A percentile compares a stretch with the other conserved stretches of the same genome.
Evolutionary conservation across 768 basidiomycete genomes (phyloP).

Genomic region (Daedaleopsis nitida): DNA sequence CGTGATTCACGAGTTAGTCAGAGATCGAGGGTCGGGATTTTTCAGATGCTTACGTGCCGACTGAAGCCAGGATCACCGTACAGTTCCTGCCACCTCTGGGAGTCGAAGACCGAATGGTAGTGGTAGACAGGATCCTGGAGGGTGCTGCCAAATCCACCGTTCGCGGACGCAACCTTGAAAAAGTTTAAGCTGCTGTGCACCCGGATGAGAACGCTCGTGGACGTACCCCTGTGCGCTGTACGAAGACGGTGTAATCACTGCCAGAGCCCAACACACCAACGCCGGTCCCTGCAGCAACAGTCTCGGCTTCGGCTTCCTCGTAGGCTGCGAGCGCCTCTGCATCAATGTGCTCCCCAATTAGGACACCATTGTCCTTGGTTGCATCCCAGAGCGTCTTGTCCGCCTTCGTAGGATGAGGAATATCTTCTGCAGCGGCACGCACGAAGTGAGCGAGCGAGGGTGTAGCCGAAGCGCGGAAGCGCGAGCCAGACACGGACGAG

Average conservation of each 20-base stretch:
- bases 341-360: constrained; percentile 43
- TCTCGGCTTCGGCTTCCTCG: constrained; percentile 33
- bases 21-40: not conserved
- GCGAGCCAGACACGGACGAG: constrained; percentile 18
- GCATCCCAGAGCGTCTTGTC: constrained; percentile 82
- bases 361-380: constrained; percentile 56
- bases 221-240: constrained; percentile 74
- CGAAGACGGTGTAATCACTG: constrained; percentile 90
- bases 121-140: constrained; percentile 55
- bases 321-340: constrained; percentile 44
- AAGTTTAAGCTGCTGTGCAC: constrained; percentile 17
- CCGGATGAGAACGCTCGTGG: constrained; percentile 22
- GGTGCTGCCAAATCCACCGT: constrained; percentile 39
- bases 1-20: not conserved
- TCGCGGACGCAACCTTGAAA: constrained; percentile 37
- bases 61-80: constrained; percentile 68
- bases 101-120: constrained; percentile 64
- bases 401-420: constrained; percentile 71
- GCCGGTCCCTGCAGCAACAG: constrained; percentile 36
- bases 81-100: constrained; percentile 56
- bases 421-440: constrained; percentile 61
- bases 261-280: constrained; percentile 76
- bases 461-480: constrained; percentile 60
- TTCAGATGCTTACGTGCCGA: constrained; percentile 46
- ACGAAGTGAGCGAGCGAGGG: constrained; percentile 85